Evolutionary conservation across 345 rosid genomes (phyloP), one percentile per base, ranked within the genome.

Genomic region (Laguncularia racemosa): DNA sequence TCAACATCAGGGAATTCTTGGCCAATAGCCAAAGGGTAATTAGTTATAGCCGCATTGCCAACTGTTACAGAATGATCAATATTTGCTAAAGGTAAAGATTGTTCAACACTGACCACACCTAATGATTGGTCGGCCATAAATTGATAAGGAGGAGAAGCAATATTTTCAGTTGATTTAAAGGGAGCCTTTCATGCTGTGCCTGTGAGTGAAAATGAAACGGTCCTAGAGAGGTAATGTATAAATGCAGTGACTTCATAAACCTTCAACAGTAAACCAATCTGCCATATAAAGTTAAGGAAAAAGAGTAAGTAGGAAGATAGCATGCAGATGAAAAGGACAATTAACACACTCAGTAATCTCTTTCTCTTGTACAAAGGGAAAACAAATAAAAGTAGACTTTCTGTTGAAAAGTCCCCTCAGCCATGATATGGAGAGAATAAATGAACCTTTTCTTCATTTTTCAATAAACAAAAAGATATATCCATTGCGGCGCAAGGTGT

Each of bases 1-100:
- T 93, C 97, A 47, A 93, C 99, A 79, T 93, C 92, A 15, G 96
- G 86, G 68, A 93, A 93, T 75, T 93, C 95, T 76, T 76, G 96
- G 48, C 99, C 99, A 20, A 89, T 80, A 20, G 61, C 84, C 63
- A 93, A 76, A 60, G 82, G 53, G 15, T 69, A 60, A 44, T 67
- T 68, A 44, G 60, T 20, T 44, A 74, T 60, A 28, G 67, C n/a
- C 57, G 55, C 55, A 67, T 71, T 14, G 16, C 56, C 14, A 3
- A 55, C 44, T 47, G 28, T 16, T 17, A 54, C 21, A 11, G 44
- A 33, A 43, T 59, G 52, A 28, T 57, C 68, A 46, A 46, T 16
- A 40, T 23, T 17, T 38, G 48, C 40, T 23, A 63, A 49, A 43
- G 50, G 48, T 38, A 56, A 26, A 58, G 69, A 33, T 33, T 72